Evolutionary conservation across 2,329 filamentous ascomycete genomes (phyloP).

Genomic region (Fusarium fujikuroi): DNA sequence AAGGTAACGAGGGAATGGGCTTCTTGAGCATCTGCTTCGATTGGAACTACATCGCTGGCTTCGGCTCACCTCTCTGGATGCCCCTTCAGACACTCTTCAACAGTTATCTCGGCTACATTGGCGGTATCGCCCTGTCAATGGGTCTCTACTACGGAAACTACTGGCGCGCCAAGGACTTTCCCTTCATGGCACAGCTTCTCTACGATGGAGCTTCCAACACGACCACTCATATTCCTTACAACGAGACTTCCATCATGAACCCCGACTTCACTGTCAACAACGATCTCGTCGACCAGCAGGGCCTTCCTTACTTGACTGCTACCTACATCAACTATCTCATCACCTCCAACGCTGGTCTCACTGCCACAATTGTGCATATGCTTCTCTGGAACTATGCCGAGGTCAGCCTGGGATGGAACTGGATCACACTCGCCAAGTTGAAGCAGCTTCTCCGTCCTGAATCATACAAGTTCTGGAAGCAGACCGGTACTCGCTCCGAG

Average conservation of each 20-base stretch:
- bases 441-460: conserved; percentile 2
- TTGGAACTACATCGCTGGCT: conserved; percentile 29
- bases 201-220: conserved; percentile 11
- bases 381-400: conserved; percentile 41
- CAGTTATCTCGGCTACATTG: conserved; percentile 51
- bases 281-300: neutral
- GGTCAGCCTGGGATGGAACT: conserved; percentile 35
- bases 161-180: conserved; percentile 30
- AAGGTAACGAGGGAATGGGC: conserved; percentile 35
- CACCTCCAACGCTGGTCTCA: conserved; percentile 22
- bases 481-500: neutral
- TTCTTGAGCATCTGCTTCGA: conserved; percentile 23
- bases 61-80: conserved; percentile 51
- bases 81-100: conserved; percentile 54
- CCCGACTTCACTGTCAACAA: conserved; percentile 35
- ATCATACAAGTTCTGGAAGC: conserved; percentile 19
- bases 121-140: conserved; percentile 51
- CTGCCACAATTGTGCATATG: conserved; percentile 22
- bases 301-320: conserved; percentile 19
- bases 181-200: conserved; percentile 30
- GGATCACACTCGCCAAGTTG: neutral
- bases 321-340: conserved; percentile 31
- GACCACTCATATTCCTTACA: conserved; percentile 3
- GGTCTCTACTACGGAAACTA: conserved; percentile 37
- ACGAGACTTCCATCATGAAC: conserved; percentile 27